Conservation (phyloP, 2,329 filamentous ascomycete genomes). For the Gyromitra esculenta region DNA sequence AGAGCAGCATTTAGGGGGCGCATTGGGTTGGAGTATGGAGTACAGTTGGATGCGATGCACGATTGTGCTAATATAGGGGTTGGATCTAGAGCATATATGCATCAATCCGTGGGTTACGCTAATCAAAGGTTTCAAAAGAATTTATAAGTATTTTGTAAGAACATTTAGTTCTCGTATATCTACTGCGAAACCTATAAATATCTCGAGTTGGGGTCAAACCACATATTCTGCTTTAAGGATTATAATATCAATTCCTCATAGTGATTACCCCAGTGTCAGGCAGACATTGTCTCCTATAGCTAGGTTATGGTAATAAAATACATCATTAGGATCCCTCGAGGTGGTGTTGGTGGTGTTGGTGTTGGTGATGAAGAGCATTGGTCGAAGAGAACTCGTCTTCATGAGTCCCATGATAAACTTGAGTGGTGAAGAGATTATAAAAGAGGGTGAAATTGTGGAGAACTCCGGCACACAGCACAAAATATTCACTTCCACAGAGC, state of each 20-base stretch:
- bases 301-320: not conserved
- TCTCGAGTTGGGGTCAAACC: not conserved
- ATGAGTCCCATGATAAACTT: not conserved
- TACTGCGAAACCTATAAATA: not conserved
- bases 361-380: not conserved
- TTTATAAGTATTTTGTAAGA: not conserved
- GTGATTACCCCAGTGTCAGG: too few species aligned
- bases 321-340: not conserved
- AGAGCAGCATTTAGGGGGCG: conserved; percentile 9
- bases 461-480: not conserved
- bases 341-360: too few species aligned
- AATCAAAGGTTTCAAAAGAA: not conserved
- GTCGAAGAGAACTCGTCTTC: not conserved
- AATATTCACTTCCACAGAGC: not conserved
- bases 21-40: conserved; percentile 43
- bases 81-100: conserved; percentile 1
- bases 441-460: not conserved
- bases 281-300: too few species aligned
- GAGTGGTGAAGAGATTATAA: not conserved
- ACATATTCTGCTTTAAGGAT: not conserved
- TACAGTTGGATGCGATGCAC: conserved; percentile 20
- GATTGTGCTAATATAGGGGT: conserved; percentile 8
- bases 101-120: not conserved
- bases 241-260: not conserved
- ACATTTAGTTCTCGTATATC: not conserved